Evolutionary conservation across 805 yeast species (phyloP).

Genomic region (Candida incommunis): DNA sequence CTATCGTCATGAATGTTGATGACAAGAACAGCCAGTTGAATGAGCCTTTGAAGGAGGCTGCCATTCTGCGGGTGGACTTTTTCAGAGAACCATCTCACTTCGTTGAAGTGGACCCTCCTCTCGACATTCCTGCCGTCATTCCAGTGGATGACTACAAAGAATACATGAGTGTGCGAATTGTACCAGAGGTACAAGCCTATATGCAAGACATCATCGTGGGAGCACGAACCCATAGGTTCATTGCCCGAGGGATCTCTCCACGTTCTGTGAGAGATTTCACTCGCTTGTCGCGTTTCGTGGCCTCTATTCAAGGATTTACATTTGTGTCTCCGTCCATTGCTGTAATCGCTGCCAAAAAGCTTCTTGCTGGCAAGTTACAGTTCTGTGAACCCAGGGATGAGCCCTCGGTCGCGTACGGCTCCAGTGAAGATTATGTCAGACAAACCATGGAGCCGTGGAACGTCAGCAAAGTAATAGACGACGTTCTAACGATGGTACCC

Average conservation of each 20-base stretch:
- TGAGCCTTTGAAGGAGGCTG: not conserved
- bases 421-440: conserved; percentile 30
- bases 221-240: conserved; percentile 40
- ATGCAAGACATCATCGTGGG: conserved; percentile 42
- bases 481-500: conserved; percentile 34
- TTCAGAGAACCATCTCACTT: not conserved
- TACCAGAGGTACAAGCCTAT: conserved; percentile 38
- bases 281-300: conserved; percentile 24
- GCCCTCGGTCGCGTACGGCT: conserved; percentile 40
- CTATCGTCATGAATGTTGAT: not conserved
- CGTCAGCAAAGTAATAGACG: conserved; percentile 35
- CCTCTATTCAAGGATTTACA: conserved; percentile 26
- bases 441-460: conserved; percentile 32
- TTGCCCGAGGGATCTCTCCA: conserved; percentile 38
- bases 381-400: conserved; percentile 31
- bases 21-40: not conserved
- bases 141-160: not conserved
- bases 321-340: conserved; percentile 43
- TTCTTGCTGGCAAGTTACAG: conserved; percentile 34
- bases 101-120: not conserved
- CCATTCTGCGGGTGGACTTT: not conserved
- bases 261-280: conserved; percentile 30
- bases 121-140: not conserved
- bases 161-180: conserved; percentile 21
- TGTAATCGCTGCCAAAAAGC: conserved; percentile 32